Evolutionary conservation across 768 basidiomycete genomes (phyloP).

Genomic region (Dendrothele bispora): DNA sequence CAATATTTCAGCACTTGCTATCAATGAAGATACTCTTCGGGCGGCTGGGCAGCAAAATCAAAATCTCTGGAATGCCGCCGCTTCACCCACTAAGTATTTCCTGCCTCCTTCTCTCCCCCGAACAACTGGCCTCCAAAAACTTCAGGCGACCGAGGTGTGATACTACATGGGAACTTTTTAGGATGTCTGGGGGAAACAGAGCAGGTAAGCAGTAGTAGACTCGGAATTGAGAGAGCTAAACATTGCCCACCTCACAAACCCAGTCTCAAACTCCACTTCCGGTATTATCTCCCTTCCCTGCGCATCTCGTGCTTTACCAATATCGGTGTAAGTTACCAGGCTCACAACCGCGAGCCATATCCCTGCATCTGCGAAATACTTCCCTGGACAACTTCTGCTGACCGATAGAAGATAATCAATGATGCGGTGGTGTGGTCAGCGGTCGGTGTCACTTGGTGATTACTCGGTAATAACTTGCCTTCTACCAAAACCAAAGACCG

Average conservation of each 20-base stretch:
- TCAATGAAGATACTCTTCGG: too few species aligned
- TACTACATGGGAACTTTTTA: conserved; percentile 46
- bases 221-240: background rate
- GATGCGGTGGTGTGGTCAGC: background rate
- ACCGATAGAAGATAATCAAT: conserved; percentile 1
- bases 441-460: too few species aligned
- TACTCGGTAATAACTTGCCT: conserved; percentile 30
- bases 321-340: conserved; percentile 45
- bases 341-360: conserved; percentile 46
- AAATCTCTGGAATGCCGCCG: too few species aligned
- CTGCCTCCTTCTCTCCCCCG: too few species aligned
- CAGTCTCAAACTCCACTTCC: conserved; percentile 35
- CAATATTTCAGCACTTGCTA: too few species aligned
- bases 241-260: conserved; percentile 45
- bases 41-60: too few species aligned
- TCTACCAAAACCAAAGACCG: conserved; percentile 62
- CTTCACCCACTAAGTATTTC: too few species aligned
- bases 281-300: conserved; percentile 41
- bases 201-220: background rate
- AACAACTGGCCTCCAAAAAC: too few species aligned
- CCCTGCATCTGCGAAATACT: conserved; percentile 48
- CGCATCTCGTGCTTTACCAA: conserved; percentile 39
- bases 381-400: conserved; percentile 57
- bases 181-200: conserved; percentile 42
- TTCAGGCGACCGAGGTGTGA: conserved; percentile 51